phyloP scores from a whole-genome alignment of 2,329 filamentous ascomycete genomes.

The Beauveria bassiana region DNA sequence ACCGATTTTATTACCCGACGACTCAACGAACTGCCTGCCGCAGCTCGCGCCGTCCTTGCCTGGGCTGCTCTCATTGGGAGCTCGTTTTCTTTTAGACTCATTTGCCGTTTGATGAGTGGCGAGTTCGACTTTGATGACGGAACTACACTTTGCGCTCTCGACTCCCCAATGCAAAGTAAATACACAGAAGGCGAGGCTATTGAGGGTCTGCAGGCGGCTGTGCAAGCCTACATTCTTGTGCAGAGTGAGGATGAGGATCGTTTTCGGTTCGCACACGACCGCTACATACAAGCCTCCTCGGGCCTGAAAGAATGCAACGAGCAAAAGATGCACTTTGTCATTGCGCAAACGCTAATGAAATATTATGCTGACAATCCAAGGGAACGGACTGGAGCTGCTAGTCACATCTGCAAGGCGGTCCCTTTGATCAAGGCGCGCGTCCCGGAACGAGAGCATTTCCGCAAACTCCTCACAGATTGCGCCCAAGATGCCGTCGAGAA shows the following conservation, averaged over 20 bases:
- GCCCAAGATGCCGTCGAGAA: slow-evolving; percentile 73
- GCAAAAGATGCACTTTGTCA: slow-evolving; percentile 82
- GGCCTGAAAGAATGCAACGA: slow-evolving; percentile 61
- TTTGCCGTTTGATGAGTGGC: slow-evolving; percentile 68
- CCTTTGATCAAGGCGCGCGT: slow-evolving; percentile 65
- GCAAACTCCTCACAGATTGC: slow-evolving; percentile 70
- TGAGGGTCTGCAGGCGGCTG: slow-evolving; percentile 70
- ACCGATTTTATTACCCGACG: slow-evolving; percentile 75
- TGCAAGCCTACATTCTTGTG: slow-evolving; percentile 74
- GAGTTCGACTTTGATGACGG: slow-evolving; percentile 58
- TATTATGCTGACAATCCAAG: slow-evolving; percentile 55
- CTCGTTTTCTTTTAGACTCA: slow-evolving; percentile 74
- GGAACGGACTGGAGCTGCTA: slow-evolving; percentile 64
- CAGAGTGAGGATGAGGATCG: slow-evolving; percentile 77
- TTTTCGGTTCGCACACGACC: slow-evolving; percentile 83
- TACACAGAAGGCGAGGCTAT: slow-evolving; percentile 63
- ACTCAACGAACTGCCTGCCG: slow-evolving; percentile 64
- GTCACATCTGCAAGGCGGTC: slow-evolving; percentile 72
- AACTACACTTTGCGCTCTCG: slow-evolving; percentile 27
- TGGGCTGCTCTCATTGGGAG: slow-evolving; percentile 82
- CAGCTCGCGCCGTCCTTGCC: slow-evolving; percentile 69
- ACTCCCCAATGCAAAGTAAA: slow-evolving; percentile 15
- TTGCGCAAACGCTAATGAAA: slow-evolving; percentile 73
- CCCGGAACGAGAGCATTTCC: slow-evolving; percentile 53
- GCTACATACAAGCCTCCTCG: slow-evolving; percentile 70